These are phyloP conservation scores for Cnidoscolus chayamansa DNA, from an alignment of 441 rosid genomes.

Conservation along the genomic window DNA sequence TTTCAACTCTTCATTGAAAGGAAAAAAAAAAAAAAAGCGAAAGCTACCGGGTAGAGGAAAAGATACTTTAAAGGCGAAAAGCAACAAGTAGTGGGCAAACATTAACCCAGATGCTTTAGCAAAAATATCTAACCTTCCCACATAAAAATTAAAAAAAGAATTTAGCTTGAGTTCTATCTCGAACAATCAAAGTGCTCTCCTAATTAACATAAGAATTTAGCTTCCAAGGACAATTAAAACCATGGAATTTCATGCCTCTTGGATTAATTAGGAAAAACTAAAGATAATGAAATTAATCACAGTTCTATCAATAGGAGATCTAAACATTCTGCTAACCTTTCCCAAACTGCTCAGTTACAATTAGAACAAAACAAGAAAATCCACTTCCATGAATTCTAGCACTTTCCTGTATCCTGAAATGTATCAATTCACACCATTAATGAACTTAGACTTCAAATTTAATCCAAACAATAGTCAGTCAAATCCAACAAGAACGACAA, in stretches of 20 bases:
- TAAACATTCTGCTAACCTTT: neutral
- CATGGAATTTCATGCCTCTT: neutral
- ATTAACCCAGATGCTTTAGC: slow-evolving; percentile 15
- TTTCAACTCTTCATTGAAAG: slow-evolving; percentile 1
- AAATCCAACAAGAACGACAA: neutral
- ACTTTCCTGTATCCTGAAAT: slow-evolving; percentile 9
- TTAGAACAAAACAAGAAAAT: neutral
- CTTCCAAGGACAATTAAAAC: neutral
- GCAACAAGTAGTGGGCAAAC: slow-evolving; percentile 14
- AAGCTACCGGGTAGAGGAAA: slow-evolving; percentile 9
- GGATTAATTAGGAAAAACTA: neutral
- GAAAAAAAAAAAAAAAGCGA: neutral
- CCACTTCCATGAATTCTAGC: slow-evolving; percentile 8
- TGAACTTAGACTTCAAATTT: slow-evolving; percentile 15
- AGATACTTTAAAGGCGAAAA: slow-evolving; percentile 18
- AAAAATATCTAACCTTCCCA: slow-evolving; percentile 1
- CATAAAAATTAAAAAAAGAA: neutral
- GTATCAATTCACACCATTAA: neutral
- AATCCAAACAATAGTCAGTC: slow-evolving; percentile 1
- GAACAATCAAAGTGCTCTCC: neutral
- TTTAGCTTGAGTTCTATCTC: neutral
- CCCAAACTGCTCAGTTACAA: neutral
- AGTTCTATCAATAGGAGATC: neutral
- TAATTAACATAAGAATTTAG: neutral
- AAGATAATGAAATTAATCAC: neutral